Conservation (phyloP, 192 early-diverging fungal species). For the Lobosporangium transversale region DNA sequence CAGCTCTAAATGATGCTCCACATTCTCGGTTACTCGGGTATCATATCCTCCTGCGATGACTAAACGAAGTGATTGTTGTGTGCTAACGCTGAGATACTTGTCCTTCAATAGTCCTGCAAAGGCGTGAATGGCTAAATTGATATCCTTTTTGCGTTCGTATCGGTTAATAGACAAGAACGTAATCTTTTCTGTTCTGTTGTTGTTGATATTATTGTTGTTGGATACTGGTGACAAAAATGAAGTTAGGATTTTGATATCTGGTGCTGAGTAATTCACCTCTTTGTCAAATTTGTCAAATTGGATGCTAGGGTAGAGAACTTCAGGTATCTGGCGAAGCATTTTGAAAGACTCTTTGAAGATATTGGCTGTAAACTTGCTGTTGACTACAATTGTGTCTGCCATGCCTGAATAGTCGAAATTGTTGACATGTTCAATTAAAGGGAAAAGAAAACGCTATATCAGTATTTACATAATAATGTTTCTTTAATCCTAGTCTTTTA, state of each 20-base stretch:
- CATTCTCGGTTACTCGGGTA: constrained; percentile 84
- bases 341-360: constrained; percentile 81
- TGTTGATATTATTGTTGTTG: no score
- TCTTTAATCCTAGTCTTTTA: not conserved
- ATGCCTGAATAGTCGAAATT: no score
- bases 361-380: constrained; percentile 86
- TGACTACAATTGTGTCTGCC: constrained; percentile 93
- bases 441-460: no score
- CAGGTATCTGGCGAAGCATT: constrained; percentile 65
- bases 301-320: constrained; percentile 88
- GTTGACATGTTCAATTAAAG: no score
- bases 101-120: constrained; percentile 67
- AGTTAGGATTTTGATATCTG: constrained; percentile 60
- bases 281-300: constrained; percentile 77
- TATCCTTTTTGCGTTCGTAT: constrained; percentile 96
- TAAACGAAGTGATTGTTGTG: constrained; percentile 53
- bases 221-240: constrained; percentile 19
- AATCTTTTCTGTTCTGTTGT: no score
- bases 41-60: constrained; percentile 94
- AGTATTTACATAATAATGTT: no score
- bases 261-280: constrained; percentile 62
- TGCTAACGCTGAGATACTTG: not conserved
- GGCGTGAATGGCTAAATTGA: constrained; percentile 81
- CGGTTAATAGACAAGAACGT: constrained; percentile 89
- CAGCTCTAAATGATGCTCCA: constrained; percentile 81